Percentiles rank a stretch among this genome's conserved stretches.
Conservation (phyloP, 805 yeast species). For the Candida gorgasii region DNA sequence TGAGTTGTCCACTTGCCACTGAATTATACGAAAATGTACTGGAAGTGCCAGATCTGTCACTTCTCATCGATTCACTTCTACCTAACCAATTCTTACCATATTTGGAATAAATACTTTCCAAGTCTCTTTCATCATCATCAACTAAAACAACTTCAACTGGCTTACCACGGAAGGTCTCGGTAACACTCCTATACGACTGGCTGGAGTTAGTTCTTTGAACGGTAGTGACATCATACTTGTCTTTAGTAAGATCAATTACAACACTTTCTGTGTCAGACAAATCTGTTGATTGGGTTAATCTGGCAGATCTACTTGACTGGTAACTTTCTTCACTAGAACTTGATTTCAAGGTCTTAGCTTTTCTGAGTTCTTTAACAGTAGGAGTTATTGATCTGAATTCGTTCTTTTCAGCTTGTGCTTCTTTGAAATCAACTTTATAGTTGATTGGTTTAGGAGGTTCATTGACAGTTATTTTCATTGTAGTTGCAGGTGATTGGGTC, state of each 20-base stretch:
- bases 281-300: constrained; percentile 27
- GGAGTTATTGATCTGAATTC: constrained; percentile 11
- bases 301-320: constrained; percentile 27
- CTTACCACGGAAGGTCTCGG: constrained; percentile 39
- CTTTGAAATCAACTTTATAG: constrained; percentile 44
- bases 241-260: constrained; percentile 43
- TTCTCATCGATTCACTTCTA: constrained; percentile 25
- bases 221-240: constrained; percentile 38
- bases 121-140: constrained; percentile 31
- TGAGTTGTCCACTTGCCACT: constrained; percentile 18
- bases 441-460: constrained; percentile 40
- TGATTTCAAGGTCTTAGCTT: constrained; percentile 6
- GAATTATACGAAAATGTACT: constrained; percentile 20
- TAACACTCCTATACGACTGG: constrained; percentile 39
- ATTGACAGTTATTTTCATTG: constrained; percentile 26
- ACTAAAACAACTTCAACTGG: constrained; percentile 45
- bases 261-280: constrained; percentile 39
- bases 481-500: constrained; percentile 8
- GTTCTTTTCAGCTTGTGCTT: constrained; percentile 13
- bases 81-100: constrained; percentile 32
- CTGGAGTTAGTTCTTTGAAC: constrained; percentile 36
- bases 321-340: constrained; percentile 18
- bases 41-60: constrained; percentile 19
- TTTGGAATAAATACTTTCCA: constrained; percentile 43
- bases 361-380: constrained; percentile 13